Evolutionary conservation across 805 yeast species (phyloP), one percentile per base, ranked within the genome.

Genomic region (Nakazawaea sp.): DNA sequence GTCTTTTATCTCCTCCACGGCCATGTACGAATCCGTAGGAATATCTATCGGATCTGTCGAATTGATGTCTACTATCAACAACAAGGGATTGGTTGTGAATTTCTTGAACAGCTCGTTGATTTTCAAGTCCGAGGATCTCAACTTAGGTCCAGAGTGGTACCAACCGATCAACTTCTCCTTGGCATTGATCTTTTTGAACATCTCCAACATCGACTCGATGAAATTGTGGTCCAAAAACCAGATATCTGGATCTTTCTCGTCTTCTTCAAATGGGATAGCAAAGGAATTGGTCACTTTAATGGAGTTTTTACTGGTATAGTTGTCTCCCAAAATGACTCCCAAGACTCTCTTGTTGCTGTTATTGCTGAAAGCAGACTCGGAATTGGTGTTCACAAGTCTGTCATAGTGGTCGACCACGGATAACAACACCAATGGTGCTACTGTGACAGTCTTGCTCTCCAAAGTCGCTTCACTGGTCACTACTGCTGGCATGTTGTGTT

Each of bases 211-310:
- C 38, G 84, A 76, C 55, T 90, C 97, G 42, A 92, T 86, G 58
- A 81, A 92, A 58, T 92, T 90, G 64, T 92, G 98, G 57, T 92
- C 98, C 51, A 92, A 66, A 55, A 92, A 92, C 97, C 97, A 92
- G 32, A 94, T 96, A 16, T 78, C 80, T 2, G 95, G 75, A 58
- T 87, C 84, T 58, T 77, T 82, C 32, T 83, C 95, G 55, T 92
- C 98, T 58, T 92, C 99, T 62, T 92, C 98, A 55, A 92, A 92
- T 1, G 99, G 99, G 34, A 92, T 84, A 7, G 97, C 99, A 66
- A 86, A 92, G 18, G 94, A 82, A 63, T 92, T 92, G 37, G 96
- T 78, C 16, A 89, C 90, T 36, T 79, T 76, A 33, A 89, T 76
- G 2, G 62, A 59, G 13, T 62, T 51, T 8, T 53, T 50, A 36